These are phyloP conservation scores for Fusarium mangiferae DNA, from an alignment of 2,329 filamentous ascomycete genomes.

Conservation along the genomic window DNA sequence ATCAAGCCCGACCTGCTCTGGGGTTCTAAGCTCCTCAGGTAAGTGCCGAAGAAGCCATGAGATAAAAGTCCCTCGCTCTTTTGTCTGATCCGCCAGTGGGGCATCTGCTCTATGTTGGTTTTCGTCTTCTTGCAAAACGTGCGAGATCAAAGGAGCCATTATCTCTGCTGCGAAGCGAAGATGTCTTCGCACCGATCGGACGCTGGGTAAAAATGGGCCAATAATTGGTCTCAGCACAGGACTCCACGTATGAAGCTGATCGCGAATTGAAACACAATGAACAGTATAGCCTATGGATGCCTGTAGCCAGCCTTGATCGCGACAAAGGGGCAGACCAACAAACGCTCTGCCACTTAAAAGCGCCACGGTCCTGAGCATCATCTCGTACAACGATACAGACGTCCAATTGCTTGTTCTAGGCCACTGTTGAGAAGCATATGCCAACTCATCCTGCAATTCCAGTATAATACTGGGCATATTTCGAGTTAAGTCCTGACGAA, in stretches of 20 bases:
- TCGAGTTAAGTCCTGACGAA: not conserved
- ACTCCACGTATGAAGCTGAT: not conserved
- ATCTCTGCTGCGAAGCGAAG: not conserved
- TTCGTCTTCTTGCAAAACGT: fast-evolving
- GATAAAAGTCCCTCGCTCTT: fast-evolving
- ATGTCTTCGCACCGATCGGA: not conserved
- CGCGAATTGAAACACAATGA: not conserved
- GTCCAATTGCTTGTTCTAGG: fast-evolving
- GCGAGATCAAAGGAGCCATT: not conserved
- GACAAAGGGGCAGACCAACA: not conserved
- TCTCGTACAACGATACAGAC: fast-evolving
- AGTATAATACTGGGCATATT: not conserved
- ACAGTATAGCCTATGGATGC: not conserved
- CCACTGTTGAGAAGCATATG: not conserved
- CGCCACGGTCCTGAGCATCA: not conserved
- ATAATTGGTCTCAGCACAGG: not conserved
- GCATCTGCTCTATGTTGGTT: no score
- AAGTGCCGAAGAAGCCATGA: not conserved
- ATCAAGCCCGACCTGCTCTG: not conserved
- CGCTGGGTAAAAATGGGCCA: not conserved
- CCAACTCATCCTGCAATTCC: not conserved
- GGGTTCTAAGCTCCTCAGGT: not conserved
- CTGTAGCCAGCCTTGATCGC: not conserved
- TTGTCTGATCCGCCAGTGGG: fast-evolving
- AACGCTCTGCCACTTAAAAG: not conserved